Conservation (phyloP, 2,329 filamentous ascomycete species). For the Colletotrichum falcatum region DNA sequence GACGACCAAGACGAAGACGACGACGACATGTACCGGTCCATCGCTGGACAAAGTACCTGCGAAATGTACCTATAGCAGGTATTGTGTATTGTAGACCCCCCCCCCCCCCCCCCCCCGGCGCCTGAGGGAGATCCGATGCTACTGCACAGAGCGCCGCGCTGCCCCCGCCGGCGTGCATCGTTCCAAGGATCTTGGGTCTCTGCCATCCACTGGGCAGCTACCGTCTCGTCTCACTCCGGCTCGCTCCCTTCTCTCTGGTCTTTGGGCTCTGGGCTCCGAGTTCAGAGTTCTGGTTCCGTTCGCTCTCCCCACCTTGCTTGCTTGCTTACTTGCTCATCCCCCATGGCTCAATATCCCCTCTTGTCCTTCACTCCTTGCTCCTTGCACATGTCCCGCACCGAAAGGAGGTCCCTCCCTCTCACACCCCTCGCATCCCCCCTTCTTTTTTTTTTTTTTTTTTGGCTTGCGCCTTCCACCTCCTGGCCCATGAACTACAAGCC, state of each 20-base stretch:
- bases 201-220: constrained; percentile 15
- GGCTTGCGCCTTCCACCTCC: constrained; percentile 21
- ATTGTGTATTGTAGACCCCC: neutral
- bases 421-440: constrained; percentile 15
- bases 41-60: neutral
- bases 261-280: neutral
- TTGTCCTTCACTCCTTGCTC: neutral
- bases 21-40: neutral
- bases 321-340: no score
- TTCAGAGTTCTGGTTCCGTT: neutral
- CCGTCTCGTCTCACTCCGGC: constrained; percentile 3
- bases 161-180: constrained; percentile 33
- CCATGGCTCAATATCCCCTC: neutral
- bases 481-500: constrained; percentile 13
- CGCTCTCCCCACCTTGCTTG: constrained; percentile 4
- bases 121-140: constrained; percentile 37
- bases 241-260: neutral
- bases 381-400: neutral
- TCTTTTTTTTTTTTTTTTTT: constrained; percentile 1
- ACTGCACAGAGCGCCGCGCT: constrained; percentile 17
- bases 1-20: neutral
- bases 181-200: constrained; percentile 17
- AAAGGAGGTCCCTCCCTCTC: constrained; percentile 12
- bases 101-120: no score
- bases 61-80: constrained; percentile 3